A percentile compares a stretch with the other conserved stretches of the same genome.
phyloP scores from a whole-genome alignment of 306 rosid species.

The Dryas drummondii region DNA sequence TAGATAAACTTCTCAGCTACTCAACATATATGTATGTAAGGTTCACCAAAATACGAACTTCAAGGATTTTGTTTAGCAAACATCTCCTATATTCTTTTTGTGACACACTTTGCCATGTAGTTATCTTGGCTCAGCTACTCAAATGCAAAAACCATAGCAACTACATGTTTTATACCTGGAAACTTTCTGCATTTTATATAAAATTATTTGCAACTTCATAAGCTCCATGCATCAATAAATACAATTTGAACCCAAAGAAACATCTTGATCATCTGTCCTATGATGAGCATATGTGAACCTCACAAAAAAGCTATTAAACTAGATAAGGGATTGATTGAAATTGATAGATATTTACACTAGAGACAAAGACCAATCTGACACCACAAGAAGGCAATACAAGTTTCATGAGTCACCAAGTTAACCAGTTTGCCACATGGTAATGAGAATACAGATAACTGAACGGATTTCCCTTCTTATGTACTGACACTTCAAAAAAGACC shows the following conservation, averaged over 20 bases:
- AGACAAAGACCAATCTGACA: neutral
- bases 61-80: neutral
- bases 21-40: neutral
- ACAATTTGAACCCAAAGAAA: neutral
- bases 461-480: slow-evolving; percentile 1
- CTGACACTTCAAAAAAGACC: neutral
- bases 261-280: neutral
- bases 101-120: no score
- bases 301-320: neutral
- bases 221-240: no score
- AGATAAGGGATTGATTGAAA: neutral
- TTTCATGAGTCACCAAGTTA: neutral
- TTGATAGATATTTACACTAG: neutral
- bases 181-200: neutral
- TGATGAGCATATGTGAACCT: neutral
- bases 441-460: slow-evolving; percentile 1
- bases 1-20: neutral
- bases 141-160: neutral
- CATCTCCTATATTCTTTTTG: no score
- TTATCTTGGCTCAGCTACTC: neutral
- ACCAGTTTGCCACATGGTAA: neutral
- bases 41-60: neutral
- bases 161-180: neutral
- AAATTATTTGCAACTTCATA: no score
- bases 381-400: neutral